A percentile compares a stretch with the other conserved stretches of the same genome.
Evolutionary conservation across 106 monocot genomes (phyloP).

Genomic region (Apostasia shenzhenica): DNA sequence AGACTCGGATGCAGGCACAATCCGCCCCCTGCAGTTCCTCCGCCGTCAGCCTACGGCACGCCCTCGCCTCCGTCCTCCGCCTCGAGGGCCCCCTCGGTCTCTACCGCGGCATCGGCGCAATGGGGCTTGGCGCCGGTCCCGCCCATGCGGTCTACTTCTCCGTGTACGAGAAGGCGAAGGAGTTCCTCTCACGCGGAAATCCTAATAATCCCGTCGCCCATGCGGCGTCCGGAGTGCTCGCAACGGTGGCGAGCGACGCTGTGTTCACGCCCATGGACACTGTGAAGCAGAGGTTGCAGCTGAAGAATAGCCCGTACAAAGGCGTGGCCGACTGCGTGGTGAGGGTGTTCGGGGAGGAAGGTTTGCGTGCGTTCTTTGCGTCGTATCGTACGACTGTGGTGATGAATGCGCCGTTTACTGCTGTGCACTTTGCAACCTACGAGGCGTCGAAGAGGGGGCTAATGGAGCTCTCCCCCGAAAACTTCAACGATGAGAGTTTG

Average conservation of each 20-base stretch:
- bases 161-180: constrained; percentile 76
- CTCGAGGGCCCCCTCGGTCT: constrained; percentile 51
- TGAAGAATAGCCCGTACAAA: constrained; percentile 66
- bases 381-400: constrained; percentile 86
- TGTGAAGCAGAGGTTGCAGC: constrained; percentile 94
- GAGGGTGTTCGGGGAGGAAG: constrained; percentile 74
- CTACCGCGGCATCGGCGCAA: constrained; percentile 83
- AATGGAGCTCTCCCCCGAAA: constrained; percentile 36
- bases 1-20: constrained; percentile 77
- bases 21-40: constrained; percentile 21
- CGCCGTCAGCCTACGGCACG: constrained; percentile 28
- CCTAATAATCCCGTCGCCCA: constrained; percentile 50
- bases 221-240: constrained; percentile 69
- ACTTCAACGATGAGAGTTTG: constrained; percentile 37
- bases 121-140: constrained; percentile 89
- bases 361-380: constrained; percentile 59
- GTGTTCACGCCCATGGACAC: constrained; percentile 96
- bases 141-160: constrained; percentile 97
- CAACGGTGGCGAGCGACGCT: constrained; percentile 81
- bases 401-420: constrained; percentile 97
- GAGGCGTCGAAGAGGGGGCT: constrained; percentile 82
- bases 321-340: constrained; percentile 69
- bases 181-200: constrained; percentile 33
- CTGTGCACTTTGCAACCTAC: constrained; percentile 88
- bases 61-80: constrained; percentile 31